A percentile compares a stretch with the other conserved stretches of the same genome.
These are phyloP conservation scores for Xerocomellus amylosporus DNA, from an alignment of 768 basidiomycete species.

Conservation along the genomic window DNA sequence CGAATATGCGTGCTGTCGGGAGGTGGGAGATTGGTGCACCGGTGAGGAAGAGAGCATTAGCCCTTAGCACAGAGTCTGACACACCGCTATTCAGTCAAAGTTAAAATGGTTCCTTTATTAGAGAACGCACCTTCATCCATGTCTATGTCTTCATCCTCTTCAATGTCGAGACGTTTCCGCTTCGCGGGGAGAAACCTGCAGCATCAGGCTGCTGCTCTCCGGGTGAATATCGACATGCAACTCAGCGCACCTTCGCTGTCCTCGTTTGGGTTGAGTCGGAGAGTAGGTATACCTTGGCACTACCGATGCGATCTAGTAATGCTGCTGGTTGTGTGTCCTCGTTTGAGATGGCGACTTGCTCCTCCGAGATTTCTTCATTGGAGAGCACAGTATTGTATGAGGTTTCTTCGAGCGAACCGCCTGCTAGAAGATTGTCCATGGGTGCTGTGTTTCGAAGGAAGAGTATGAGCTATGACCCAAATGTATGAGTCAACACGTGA, in stretches of 20 bases:
- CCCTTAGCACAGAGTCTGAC: conserved; percentile 49
- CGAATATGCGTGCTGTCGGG: conserved; percentile 74
- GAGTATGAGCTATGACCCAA: not conserved
- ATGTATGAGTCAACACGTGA: conserved; percentile 17
- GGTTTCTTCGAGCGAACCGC: conserved; percentile 31
- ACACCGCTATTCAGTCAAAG: not conserved
- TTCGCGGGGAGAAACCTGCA: conserved; percentile 30
- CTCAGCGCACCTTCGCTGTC: conserved; percentile 70
- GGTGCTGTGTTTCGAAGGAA: conserved; percentile 2
- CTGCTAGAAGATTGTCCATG: conserved; percentile 52
- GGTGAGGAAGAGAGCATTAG: conserved; percentile 68
- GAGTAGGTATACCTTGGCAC: conserved; percentile 72
- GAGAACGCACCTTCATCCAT: conserved; percentile 31
- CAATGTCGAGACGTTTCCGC: conserved; percentile 48
- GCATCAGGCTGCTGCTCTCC: conserved; percentile 46
- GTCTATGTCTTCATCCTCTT: conserved; percentile 38
- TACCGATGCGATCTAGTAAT: conserved; percentile 68
- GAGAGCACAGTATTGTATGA: conserved; percentile 56
- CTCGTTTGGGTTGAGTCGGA: conserved; percentile 61
- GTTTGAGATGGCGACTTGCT: conserved; percentile 30
- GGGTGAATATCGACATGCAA: conserved; percentile 35
- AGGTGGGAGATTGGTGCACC: conserved; percentile 74
- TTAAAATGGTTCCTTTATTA: conserved; percentile 3
- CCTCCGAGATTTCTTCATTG: conserved; percentile 51
- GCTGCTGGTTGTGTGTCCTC: conserved; percentile 23